Base-by-base conservation (phyloP, 2,329 filamentous ascomycete genomes). In the Xylaria sp. region DNA sequence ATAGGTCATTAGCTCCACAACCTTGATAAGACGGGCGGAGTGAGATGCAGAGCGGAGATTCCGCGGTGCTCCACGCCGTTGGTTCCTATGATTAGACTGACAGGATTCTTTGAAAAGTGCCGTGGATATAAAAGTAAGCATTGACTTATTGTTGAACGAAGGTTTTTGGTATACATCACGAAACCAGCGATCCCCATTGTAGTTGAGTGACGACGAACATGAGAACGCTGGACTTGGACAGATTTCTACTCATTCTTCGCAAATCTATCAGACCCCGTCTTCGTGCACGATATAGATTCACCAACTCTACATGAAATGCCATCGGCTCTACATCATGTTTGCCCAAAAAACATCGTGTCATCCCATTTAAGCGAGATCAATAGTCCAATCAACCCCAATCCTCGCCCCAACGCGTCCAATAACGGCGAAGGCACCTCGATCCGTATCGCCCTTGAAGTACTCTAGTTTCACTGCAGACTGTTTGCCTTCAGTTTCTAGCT, bases 391-490 rank as follows among this genome's bases (percentile, higher is more conserved):
- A 31, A 79, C 80, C 9, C 82, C 83, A 65, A 87, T 82, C 57
- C 76, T 78, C 17, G 79, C 81, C 7, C 80, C 83, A 4, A 87
- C 78, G 45, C 83, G 80, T 46, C 81, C 82, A 8, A 87, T 73
- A 2, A 83, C 77, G 3, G 83, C 84, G 74, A 82, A 87, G 3
- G 83, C 79, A 7, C 83, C 82, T 46, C 77, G 77, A 3, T 76
- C 78, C 57, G 80, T 78, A 58, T 78, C 76, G 2, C 81, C 83
- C 28, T 81, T 77, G 64, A 79, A 76, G 72, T 85, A 94, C 67
- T 87, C 85, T 43, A 91, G 81, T 63, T 89, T 78, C 12, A 84
- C 83, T 2, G 83, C 84, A 74, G 84, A 83, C 8, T 76, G 82
- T 72, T 82, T 80, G 49, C 84, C 84, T 59, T 81, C 82, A 33